These are phyloP conservation scores for Monosporascus sp. DNA, from an alignment of 2,329 filamentous ascomycete species.

Conservation along the genomic window DNA sequence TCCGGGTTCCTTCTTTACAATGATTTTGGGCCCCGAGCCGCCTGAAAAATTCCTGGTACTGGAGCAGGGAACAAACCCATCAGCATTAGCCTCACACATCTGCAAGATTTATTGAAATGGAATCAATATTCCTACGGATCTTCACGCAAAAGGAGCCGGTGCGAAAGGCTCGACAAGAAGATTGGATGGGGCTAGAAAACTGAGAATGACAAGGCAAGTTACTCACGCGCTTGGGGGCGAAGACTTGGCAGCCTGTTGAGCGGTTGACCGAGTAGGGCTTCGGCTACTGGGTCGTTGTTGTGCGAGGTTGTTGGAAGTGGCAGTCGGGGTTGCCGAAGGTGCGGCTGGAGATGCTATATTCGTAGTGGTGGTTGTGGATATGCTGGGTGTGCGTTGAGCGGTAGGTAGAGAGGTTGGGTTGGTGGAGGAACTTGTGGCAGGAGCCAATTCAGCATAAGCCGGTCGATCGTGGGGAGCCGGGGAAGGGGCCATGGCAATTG, in stretches of 20 bases:
- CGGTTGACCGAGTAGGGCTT: constrained; percentile 42
- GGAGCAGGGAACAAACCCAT: constrained; percentile 23
- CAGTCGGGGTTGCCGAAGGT: constrained; percentile 36
- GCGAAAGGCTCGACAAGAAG: constrained; percentile 10
- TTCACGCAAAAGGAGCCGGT: constrained; percentile 4
- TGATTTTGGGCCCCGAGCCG: constrained; percentile 61
- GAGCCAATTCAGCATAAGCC: constrained; percentile 46
- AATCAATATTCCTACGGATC: too few species aligned
- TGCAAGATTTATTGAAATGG: too few species aligned
- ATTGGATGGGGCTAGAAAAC: constrained; percentile 10
- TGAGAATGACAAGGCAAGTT: constrained; percentile 6
- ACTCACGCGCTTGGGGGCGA: constrained; percentile 59
- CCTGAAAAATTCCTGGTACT: constrained; percentile 50
- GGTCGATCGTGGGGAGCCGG: constrained; percentile 61
- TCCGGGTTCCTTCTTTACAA: constrained; percentile 93
- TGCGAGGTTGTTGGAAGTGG: constrained; percentile 21
- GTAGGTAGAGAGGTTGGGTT: constrained; percentile 34
- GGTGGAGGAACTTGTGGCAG: constrained; percentile 33
- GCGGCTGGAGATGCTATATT: constrained; percentile 14
- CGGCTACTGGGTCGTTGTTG: constrained; percentile 45
- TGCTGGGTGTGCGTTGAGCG: constrained; percentile 33
- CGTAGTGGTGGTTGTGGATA: background rate
- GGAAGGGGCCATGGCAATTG: constrained; percentile 64
- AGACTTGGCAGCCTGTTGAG: constrained; percentile 38
- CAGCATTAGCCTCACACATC: background rate